Conservation (phyloP, 441 rosid genomes). For the Gossypium schwendimanii region DNA sequence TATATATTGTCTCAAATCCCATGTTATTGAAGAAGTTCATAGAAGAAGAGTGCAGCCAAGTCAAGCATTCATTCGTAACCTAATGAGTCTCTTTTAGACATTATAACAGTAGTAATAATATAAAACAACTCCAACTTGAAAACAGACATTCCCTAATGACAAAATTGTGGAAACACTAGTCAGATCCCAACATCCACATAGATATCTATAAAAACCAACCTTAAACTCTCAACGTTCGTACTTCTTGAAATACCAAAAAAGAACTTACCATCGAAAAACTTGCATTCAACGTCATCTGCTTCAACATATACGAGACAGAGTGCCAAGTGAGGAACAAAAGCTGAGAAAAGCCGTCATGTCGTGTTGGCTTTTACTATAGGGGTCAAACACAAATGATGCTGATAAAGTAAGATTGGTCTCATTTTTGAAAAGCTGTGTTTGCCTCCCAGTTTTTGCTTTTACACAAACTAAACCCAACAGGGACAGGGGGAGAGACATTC, state of each 20-base stretch:
- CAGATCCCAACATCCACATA: constrained; percentile 24
- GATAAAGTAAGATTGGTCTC: constrained; percentile 10
- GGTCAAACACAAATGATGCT: neutral
- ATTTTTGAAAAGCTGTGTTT: constrained; percentile 17
- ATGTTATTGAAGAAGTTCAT: no score
- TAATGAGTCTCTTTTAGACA: neutral
- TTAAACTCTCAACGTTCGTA: neutral
- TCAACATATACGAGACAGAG: neutral
- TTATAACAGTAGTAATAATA: neutral
- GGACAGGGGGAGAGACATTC: no score
- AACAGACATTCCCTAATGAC: constrained; percentile 16
- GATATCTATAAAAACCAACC: neutral
- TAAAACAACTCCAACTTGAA: neutral
- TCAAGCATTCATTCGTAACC: neutral
- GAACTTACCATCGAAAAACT: neutral
- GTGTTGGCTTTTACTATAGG: constrained; percentile 27
- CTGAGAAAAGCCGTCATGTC: constrained; percentile 43
- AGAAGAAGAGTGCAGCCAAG: no score
- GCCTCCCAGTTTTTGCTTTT: constrained; percentile 20
- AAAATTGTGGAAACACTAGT: constrained; percentile 23
- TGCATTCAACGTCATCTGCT: constrained; percentile 20
- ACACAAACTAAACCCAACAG: neutral
- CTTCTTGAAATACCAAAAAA: neutral
- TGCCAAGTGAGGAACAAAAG: constrained; percentile 25
- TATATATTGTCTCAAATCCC: no score